Evolutionary conservation across 371 early-diverging fungal genomes (phyloP).

Genomic region (Rhizopus arrhizus): DNA sequence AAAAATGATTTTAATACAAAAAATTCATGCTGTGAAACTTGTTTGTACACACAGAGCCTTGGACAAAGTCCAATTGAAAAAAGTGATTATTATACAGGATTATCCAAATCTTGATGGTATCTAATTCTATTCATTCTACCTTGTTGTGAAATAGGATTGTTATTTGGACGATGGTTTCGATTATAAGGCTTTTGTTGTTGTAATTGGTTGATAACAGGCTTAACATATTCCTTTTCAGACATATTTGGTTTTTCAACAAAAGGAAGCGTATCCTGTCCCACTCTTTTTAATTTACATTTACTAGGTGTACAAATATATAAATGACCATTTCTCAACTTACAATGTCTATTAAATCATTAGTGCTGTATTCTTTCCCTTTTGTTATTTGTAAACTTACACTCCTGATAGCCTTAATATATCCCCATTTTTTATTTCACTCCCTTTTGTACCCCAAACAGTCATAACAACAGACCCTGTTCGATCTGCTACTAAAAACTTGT

Average conservation of each 20-base stretch:
- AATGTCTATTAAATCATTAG: conserved; percentile 17
- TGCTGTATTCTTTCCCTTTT: not conserved
- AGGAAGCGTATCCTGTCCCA: conserved; percentile 44
- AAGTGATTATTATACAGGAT: conserved; percentile 4
- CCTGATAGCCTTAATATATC: conserved; percentile 59
- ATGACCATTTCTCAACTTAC: conserved; percentile 28
- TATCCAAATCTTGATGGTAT: conserved; percentile 20
- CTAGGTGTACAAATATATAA: conserved; percentile 19
- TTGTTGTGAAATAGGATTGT: conserved; percentile 2
- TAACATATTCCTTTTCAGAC: conserved; percentile 28
- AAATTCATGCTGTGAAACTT: no score
- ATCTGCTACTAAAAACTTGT: conserved; percentile 60
- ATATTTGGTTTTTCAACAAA: conserved; percentile 45
- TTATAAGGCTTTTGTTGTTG: conserved; percentile 4
- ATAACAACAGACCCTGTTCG: conserved; percentile 51
- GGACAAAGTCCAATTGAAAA: no score
- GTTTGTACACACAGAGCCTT: no score
- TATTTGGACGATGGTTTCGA: conserved; percentile 1
- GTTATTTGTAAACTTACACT: conserved; percentile 37
- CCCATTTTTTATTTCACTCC: conserved; percentile 48
- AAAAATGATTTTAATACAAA: not conserved
- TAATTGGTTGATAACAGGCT: not conserved
- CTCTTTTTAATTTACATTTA: conserved; percentile 28
- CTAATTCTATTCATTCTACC: conserved; percentile 9
- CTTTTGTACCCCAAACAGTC: conserved; percentile 54